Evolutionary conservation across 2,329 filamentous ascomycete genomes (phyloP).

Genomic region (Aspergillus tamarii): DNA sequence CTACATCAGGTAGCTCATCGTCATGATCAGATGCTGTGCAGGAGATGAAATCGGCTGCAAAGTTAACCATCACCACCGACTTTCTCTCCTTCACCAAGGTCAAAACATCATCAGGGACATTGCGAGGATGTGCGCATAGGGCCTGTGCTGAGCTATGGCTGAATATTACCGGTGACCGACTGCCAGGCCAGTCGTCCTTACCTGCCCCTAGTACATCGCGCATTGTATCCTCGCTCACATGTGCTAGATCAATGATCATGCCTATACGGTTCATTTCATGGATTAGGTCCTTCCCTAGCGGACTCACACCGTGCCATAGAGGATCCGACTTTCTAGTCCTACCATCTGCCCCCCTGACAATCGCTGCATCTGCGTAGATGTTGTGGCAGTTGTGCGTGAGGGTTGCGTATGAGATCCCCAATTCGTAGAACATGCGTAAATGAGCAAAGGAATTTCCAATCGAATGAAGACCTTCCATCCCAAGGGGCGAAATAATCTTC

Average conservation of each 20-base stretch:
- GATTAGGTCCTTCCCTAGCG: slow-evolving; percentile 68
- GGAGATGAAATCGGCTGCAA: slow-evolving; percentile 78
- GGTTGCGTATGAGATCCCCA: slow-evolving; percentile 86
- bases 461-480: slow-evolving; percentile 87
- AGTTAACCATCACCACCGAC: slow-evolving; percentile 89
- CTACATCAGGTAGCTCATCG: slow-evolving; percentile 69
- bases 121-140: slow-evolving; percentile 84
- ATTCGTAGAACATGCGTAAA: slow-evolving; percentile 72
- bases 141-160: slow-evolving; percentile 82
- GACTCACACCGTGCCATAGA: slow-evolving; percentile 67
- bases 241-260: slow-evolving; percentile 89
- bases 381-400: slow-evolving; percentile 95
- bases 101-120: slow-evolving; percentile 84
- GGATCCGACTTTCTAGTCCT: slow-evolving; percentile 42
- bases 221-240: slow-evolving; percentile 81
- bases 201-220: slow-evolving; percentile 72
- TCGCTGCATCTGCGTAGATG: slow-evolving; percentile 80
- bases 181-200: slow-evolving; percentile 67
- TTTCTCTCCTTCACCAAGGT: slow-evolving; percentile 72
- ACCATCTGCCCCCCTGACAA: slow-evolving; percentile 47
- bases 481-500: slow-evolving; percentile 75
- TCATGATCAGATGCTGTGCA: slow-evolving; percentile 64
- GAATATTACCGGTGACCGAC: slow-evolving; percentile 81
- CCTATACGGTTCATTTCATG: slow-evolving; percentile 92
- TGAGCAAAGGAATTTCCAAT: slow-evolving; percentile 76